These are phyloP conservation scores for Chaetomium cochliodes DNA, from an alignment of 495 filamentous ascomycete species.

Conservation along the genomic window DNA sequence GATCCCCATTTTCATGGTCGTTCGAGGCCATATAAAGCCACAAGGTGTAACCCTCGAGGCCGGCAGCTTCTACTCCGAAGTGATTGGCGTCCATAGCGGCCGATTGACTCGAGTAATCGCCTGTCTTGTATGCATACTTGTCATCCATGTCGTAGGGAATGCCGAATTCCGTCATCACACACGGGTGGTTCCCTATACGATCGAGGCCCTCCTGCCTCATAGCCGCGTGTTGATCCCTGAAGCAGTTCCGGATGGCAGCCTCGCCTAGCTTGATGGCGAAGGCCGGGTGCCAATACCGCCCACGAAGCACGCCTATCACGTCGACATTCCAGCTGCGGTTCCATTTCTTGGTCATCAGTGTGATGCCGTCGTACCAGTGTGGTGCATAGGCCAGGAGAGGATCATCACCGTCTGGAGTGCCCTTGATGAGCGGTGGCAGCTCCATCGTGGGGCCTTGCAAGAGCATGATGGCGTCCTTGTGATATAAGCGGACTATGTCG, in stretches of 20 bases:
- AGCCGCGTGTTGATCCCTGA: conserved; percentile 84
- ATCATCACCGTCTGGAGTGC: conserved; percentile 77
- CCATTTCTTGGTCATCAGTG: conserved; percentile 97
- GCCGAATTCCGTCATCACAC: conserved; percentile 91
- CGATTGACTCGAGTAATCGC: conserved; percentile 89
- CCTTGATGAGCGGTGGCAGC: conserved; percentile 84
- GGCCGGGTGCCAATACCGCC: conserved; percentile 79
- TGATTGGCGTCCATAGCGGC: conserved; percentile 97
- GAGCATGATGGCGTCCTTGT: conserved; percentile 80
- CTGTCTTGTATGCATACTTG: conserved; percentile 91
- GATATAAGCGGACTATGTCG: conserved; percentile 68
- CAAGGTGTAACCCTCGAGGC: conserved; percentile 77
- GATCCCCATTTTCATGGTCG: conserved; percentile 84
- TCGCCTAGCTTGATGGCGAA: conserved; percentile 93
- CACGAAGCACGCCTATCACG: conserved; percentile 86
- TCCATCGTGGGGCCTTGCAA: conserved; percentile 92
- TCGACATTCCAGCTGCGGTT: conserved; percentile 96
- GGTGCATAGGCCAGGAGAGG: conserved; percentile 87
- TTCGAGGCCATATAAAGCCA: conserved; percentile 88
- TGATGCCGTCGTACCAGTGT: conserved; percentile 96
- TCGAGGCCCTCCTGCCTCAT: conserved; percentile 86
- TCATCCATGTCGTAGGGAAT: conserved; percentile 99
- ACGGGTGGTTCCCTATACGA: conserved; percentile 85
- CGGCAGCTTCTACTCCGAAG: conserved; percentile 81
- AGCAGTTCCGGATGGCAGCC: conserved; percentile 91